Conservation (phyloP, 2,329 filamentous ascomycete species). For the Colletotrichum eleusines region DNA sequence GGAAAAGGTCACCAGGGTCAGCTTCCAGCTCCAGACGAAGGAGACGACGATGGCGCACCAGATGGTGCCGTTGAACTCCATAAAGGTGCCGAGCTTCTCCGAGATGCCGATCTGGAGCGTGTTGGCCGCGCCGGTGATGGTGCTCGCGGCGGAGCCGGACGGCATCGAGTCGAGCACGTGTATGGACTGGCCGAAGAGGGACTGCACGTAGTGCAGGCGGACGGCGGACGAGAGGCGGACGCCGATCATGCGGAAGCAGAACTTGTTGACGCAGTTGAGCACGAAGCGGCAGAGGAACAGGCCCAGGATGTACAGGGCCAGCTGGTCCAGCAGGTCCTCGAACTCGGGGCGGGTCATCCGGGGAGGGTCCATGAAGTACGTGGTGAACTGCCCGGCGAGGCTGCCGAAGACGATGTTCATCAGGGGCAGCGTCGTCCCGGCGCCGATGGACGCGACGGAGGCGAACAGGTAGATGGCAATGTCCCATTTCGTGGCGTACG, state of each 20-base stretch:
- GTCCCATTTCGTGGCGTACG: slow-evolving; percentile 66
- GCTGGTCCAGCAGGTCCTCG: slow-evolving; percentile 53
- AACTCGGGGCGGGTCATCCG: slow-evolving; percentile 2
- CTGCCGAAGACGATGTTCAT: slow-evolving; percentile 61
- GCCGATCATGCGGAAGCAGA: slow-evolving; percentile 71
- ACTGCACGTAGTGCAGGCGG: slow-evolving; percentile 72
- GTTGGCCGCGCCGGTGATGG: slow-evolving; percentile 74
- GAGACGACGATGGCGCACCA: slow-evolving; percentile 66
- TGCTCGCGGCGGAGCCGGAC: slow-evolving; percentile 70
- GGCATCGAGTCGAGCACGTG: slow-evolving; percentile 76
- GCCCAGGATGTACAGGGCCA: slow-evolving; percentile 75
- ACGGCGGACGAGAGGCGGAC: slow-evolving; percentile 72
- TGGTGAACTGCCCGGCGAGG: slow-evolving; percentile 62
- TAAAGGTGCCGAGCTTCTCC: slow-evolving; percentile 69
- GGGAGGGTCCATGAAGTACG: neutral
- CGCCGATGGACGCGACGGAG: slow-evolving; percentile 62
- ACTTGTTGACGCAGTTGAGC: slow-evolving; percentile 73
- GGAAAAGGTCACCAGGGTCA: slow-evolving; percentile 70
- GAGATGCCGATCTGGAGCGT: slow-evolving; percentile 74
- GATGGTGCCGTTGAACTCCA: slow-evolving; percentile 67
- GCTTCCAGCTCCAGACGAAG: slow-evolving; percentile 68
- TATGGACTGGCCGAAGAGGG: slow-evolving; percentile 74
- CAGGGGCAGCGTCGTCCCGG: slow-evolving; percentile 67
- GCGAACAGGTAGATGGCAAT: slow-evolving; percentile 61
- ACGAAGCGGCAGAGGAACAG: slow-evolving; percentile 76